Conservation (phyloP, 768 basidiomycete genomes). For the Trametes elegans region DNA sequence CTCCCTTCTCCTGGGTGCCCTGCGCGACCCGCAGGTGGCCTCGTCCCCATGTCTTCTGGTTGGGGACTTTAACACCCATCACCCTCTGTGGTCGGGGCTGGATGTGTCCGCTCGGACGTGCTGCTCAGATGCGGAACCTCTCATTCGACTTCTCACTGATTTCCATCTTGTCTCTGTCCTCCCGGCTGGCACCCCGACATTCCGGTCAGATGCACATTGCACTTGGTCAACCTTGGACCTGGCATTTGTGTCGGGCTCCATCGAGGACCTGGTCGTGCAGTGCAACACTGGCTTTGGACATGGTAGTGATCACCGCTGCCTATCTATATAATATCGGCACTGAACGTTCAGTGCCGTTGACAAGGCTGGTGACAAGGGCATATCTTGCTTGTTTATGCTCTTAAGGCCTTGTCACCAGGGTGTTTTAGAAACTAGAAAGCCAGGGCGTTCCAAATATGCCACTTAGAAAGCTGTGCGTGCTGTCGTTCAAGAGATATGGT, state of each 20-base stretch:
- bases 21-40: not conserved
- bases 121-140: not conserved
- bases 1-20: not conserved
- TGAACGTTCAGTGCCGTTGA: no score
- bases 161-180: not conserved
- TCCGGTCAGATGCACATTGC: not conserved
- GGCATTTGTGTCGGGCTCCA: not conserved
- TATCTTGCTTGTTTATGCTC: no score
- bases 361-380: no score
- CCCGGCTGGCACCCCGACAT: not conserved
- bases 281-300: not conserved
- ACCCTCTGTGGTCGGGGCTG: constrained; percentile 4
- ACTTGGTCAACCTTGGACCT: constrained; percentile 6
- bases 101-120: not conserved
- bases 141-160: not conserved
- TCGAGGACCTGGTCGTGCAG: not conserved
- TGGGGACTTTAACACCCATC: constrained; percentile 12
- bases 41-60: not conserved
- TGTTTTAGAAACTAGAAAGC: no score
- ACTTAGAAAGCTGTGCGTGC: no score
- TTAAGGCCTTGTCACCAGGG: no score
- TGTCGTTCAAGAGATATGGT: no score
- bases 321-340: no score
- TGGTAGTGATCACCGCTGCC: constrained; percentile 38
- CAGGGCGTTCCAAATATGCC: no score